Evolutionary conservation across 257 asterid species (phyloP).

Genomic region (Penstemon davidsonii): DNA sequence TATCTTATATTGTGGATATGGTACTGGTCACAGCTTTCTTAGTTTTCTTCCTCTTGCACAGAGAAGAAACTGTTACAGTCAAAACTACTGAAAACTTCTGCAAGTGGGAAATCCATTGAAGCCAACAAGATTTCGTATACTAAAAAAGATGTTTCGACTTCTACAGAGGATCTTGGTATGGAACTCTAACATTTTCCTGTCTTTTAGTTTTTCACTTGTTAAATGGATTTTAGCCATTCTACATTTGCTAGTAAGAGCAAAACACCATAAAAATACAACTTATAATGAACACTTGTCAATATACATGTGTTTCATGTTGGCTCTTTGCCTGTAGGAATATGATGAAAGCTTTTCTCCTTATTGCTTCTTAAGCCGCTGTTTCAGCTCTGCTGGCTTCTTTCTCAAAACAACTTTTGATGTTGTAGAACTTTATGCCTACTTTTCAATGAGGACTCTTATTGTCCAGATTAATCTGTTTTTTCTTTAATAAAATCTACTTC

Average conservation of each 20-base stretch:
- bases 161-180: constrained; percentile 93
- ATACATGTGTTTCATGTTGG: background rate
- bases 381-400: background rate
- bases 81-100: constrained; percentile 72
- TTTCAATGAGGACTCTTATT: background rate
- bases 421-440: background rate
- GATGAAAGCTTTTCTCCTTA: background rate
- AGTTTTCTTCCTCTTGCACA: constrained; percentile 41
- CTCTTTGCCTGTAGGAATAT: background rate
- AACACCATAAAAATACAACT: constrained; percentile 8
- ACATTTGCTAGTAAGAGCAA: background rate
- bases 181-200: constrained; percentile 2
- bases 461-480: background rate
- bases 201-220: no score
- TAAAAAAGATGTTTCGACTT: constrained; percentile 71
- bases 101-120: constrained; percentile 58
- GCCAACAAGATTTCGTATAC: constrained; percentile 42
- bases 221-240: no score
- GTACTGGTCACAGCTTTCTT: constrained; percentile 15
- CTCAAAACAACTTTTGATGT: background rate
- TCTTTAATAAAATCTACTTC: background rate
- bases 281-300: constrained; percentile 10
- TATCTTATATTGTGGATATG: background rate
- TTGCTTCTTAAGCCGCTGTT: constrained; percentile 10
- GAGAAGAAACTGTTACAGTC: constrained; percentile 89